phyloP scores from a whole-genome alignment of 2,329 filamentous ascomycete genomes.

The Colletotrichum coccodes region DNA sequence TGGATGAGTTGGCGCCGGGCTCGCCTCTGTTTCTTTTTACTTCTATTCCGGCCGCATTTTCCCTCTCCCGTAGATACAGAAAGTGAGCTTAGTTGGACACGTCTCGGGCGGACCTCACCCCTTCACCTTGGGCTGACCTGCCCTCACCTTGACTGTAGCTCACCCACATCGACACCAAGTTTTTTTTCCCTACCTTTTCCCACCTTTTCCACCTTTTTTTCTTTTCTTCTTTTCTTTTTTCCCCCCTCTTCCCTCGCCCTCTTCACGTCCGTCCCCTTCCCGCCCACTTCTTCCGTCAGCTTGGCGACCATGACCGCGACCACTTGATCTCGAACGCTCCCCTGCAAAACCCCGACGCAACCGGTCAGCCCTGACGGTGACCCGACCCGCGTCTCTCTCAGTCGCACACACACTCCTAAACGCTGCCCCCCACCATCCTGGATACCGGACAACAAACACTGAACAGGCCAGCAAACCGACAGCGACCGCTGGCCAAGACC shows the following conservation, averaged over 20 bases:
- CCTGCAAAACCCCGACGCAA: conserved; percentile 15
- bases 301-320: not conserved
- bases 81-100: not conserved
- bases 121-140: not conserved
- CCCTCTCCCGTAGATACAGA: not conserved
- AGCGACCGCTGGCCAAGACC: not conserved
- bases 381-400: conserved; percentile 5
- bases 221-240: too few relatives aligned
- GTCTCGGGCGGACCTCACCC: not conserved
- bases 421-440: conserved; percentile 16
- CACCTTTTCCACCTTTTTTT: not conserved
- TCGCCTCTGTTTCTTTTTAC: not conserved
- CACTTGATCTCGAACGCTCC: conserved; percentile 24
- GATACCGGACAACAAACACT: conserved; percentile 27
- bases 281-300: not conserved
- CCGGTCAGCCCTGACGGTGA: conserved; percentile 9
- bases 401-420: not conserved
- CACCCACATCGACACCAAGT: not conserved
- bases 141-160: not conserved
- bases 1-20: not conserved
- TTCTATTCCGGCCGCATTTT: not conserved
- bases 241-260: not conserved
- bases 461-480: conserved; percentile 14
- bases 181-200: not conserved
- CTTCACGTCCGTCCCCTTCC: not conserved